Percentiles rank a stretch among this genome's conserved stretches.
Evolutionary conservation across 179 eudicot species (phyloP).

Genomic region (Camellia oleifera): DNA sequence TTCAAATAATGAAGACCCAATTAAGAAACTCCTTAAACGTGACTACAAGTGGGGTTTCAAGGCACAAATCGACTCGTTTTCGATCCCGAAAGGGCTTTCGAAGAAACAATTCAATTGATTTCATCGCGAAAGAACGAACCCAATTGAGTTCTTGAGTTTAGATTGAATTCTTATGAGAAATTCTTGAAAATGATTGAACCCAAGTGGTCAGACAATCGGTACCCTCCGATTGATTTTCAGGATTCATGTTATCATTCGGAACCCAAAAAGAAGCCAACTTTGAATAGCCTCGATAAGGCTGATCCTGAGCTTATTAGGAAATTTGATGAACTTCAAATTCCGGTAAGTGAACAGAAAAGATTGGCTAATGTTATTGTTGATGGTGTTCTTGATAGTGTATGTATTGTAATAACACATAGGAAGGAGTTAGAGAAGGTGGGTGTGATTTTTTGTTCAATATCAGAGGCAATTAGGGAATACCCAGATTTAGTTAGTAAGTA

Average conservation of each 20-base stretch:
- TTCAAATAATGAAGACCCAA: constrained; percentile 51
- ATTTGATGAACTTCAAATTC: constrained; percentile 71
- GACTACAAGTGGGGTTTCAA: constrained; percentile 81
- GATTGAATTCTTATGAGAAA: constrained; percentile 61
- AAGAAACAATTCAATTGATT: constrained; percentile 62
- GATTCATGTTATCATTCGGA: too few relatives aligned
- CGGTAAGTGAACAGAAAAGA: constrained; percentile 60
- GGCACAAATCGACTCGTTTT: constrained; percentile 67
- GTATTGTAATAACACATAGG: constrained; percentile 83
- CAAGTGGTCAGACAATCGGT: constrained; percentile 55
- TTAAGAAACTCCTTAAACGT: constrained; percentile 72
- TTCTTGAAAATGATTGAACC: constrained; percentile 76
- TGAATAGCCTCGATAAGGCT: constrained; percentile 83
- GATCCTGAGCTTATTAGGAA: constrained; percentile 79
- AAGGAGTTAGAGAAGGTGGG: constrained; percentile 66
- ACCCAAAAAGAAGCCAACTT: constrained; percentile 21
- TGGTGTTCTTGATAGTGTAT: constrained; percentile 92
- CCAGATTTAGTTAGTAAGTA: constrained; percentile 76
- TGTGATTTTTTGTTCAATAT: constrained; percentile 83
- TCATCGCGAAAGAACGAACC: constrained; percentile 72
- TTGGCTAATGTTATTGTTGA: constrained; percentile 83
- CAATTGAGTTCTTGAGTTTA: constrained; percentile 89
- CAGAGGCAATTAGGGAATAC: constrained; percentile 80
- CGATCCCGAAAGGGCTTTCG: constrained; percentile 84
- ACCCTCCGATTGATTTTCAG: too few relatives aligned